Conservation (phyloP, 2,329 filamentous ascomycete species). For the Pseudocercospora musae region DNA sequence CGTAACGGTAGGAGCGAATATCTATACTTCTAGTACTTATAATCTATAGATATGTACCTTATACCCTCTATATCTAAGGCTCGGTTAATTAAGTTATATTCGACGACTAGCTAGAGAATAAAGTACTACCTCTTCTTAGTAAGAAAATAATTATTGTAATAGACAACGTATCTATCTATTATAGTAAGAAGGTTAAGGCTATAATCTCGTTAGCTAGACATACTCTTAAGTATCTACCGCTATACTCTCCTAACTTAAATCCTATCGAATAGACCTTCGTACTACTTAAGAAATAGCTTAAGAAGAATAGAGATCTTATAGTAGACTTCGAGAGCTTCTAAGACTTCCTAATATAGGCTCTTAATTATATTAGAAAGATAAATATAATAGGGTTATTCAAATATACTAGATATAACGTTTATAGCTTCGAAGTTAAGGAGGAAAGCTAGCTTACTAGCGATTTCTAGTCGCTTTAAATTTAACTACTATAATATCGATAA, state of each 20-base stretch:
- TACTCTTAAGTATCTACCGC: background rate
- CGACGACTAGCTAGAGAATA: background rate
- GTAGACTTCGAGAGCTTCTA: background rate
- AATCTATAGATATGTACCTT: background rate
- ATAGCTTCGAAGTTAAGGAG: too few species aligned
- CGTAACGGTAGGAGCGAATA: background rate
- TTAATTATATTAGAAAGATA: background rate
- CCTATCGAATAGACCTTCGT: background rate
- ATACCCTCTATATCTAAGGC: background rate
- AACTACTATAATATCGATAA: background rate
- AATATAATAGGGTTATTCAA: background rate
- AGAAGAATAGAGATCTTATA: background rate
- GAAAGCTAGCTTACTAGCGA: too few species aligned
- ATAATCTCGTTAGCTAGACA: background rate
- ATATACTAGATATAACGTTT: background rate
- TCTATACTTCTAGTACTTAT: background rate
- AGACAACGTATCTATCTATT: background rate
- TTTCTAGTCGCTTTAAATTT: too few species aligned
- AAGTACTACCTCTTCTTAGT: background rate
- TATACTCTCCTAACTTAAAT: background rate
- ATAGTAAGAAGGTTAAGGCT: background rate
- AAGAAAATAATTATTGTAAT: background rate
- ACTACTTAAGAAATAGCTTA: conserved; percentile 1
- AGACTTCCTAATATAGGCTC: background rate
- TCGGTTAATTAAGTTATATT: background rate